These are phyloP conservation scores for Chernovozyma sophiae-reginae DNA, from an alignment of 1,139 yeast species.

Conservation along the genomic window DNA sequence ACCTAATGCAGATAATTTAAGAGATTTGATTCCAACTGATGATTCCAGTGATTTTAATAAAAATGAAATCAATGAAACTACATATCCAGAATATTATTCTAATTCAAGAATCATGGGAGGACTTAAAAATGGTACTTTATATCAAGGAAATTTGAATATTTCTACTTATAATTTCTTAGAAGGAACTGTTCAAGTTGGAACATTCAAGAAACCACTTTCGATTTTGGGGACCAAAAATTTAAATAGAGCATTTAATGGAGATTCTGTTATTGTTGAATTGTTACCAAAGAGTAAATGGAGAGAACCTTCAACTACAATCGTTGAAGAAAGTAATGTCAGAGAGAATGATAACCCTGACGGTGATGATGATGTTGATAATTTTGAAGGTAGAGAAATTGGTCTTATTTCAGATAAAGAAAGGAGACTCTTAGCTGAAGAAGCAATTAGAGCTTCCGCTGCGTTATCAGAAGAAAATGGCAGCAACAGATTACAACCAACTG, in stretches of 20 bases:
- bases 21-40: constrained; percentile 71
- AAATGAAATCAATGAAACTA: constrained; percentile 42
- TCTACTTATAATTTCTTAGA: constrained; percentile 87
- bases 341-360: constrained; percentile 61
- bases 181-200: constrained; percentile 72
- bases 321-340: constrained; percentile 68
- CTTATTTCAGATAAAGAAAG: constrained; percentile 76
- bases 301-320: constrained; percentile 71
- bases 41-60: constrained; percentile 26
- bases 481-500: constrained; percentile 75
- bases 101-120: constrained; percentile 88
- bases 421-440: constrained; percentile 70
- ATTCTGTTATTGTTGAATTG: constrained; percentile 84
- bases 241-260: constrained; percentile 91
- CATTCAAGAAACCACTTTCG: constrained; percentile 78
- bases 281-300: constrained; percentile 88
- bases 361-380: constrained; percentile 40
- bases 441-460: constrained; percentile 50
- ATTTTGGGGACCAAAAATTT: constrained; percentile 78
- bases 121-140: constrained; percentile 76
- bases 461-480: constrained; percentile 21
- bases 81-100: constrained; percentile 75
- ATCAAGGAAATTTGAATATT: constrained; percentile 78
- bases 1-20: constrained; percentile 71
- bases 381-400: constrained; percentile 34